A percentile compares a stretch with the other conserved stretches of the same genome.
Evolutionary conservation across 306 rosid species (phyloP).

Genomic region (Trichosanthes truncata): DNA sequence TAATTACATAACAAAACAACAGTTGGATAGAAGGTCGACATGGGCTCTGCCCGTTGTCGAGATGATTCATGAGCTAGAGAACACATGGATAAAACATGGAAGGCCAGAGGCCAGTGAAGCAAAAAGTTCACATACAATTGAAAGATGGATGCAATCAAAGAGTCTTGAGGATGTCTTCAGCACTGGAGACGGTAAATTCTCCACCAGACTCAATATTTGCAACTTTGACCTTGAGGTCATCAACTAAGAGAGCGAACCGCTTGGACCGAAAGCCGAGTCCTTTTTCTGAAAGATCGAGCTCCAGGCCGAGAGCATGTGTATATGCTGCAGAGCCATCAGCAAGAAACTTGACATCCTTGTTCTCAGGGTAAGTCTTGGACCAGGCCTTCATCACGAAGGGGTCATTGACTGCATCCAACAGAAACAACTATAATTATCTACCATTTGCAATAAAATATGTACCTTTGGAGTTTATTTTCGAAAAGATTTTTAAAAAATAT

Average conservation of each 20-base stretch:
- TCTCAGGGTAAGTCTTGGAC: constrained; percentile 72
- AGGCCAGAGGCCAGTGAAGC: background rate
- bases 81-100: background rate
- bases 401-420: constrained; percentile 55
- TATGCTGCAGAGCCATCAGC: constrained; percentile 89
- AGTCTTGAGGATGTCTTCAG: constrained; percentile 85
- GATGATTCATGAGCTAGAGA: background rate
- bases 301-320: constrained; percentile 69
- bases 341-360: constrained; percentile 81
- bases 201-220: constrained; percentile 76
- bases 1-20: background rate
- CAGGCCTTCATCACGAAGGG: constrained; percentile 90
- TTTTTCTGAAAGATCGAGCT: constrained; percentile 72
- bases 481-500: background rate
- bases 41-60: background rate
- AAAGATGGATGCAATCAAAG: constrained; percentile 31
- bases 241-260: constrained; percentile 80
- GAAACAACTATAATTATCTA: background rate
- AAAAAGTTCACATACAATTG: background rate
- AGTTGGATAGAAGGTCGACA: background rate
- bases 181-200: constrained; percentile 75
- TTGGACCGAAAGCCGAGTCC: constrained; percentile 71
- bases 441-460: background rate
- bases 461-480: background rate
- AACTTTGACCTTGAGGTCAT: constrained; percentile 73